Conservation (phyloP, 805 yeast genomes). For the Cyberlindnera petersonii region DNA sequence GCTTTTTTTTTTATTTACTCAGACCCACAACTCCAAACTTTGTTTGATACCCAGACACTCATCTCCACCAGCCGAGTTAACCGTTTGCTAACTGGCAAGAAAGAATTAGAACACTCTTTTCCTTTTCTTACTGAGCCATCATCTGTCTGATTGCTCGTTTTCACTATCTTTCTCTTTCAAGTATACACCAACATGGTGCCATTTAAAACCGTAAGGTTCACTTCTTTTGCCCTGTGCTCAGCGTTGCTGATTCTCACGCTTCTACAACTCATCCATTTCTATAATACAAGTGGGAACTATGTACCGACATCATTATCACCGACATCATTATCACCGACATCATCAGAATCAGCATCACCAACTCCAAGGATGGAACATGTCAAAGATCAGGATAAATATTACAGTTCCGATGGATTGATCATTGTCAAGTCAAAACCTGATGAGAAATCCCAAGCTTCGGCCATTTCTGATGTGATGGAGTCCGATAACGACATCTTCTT, state of each 20-base stretch:
- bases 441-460: slow-evolving; percentile 7
- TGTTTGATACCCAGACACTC: too few species aligned
- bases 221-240: slow-evolving; percentile 7
- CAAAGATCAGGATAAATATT: slow-evolving; percentile 5
- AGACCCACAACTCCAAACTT: too few species aligned
- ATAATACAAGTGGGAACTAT: background rate
- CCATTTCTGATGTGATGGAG: slow-evolving; percentile 3
- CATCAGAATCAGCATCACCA: background rate
- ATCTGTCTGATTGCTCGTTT: too few species aligned
- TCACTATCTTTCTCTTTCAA: too few species aligned
- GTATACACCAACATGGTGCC: too few species aligned
- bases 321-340: background rate
- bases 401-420: slow-evolving; percentile 7
- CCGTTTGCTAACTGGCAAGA: too few species aligned
- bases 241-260: slow-evolving; percentile 9
- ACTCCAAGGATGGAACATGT: background rate
- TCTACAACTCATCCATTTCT: slow-evolving; percentile 10
- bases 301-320: background rate
- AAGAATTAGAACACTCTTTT: too few species aligned
- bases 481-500: slow-evolving; percentile 10
- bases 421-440: slow-evolving; percentile 16
- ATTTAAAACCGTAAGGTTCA: slow-evolving; percentile 1
- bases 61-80: too few species aligned
- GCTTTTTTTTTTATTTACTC: too few species aligned
- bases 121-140: too few species aligned